Conservation (phyloP, 2,329 filamentous ascomycete genomes). For the Xylaria sp. region DNA sequence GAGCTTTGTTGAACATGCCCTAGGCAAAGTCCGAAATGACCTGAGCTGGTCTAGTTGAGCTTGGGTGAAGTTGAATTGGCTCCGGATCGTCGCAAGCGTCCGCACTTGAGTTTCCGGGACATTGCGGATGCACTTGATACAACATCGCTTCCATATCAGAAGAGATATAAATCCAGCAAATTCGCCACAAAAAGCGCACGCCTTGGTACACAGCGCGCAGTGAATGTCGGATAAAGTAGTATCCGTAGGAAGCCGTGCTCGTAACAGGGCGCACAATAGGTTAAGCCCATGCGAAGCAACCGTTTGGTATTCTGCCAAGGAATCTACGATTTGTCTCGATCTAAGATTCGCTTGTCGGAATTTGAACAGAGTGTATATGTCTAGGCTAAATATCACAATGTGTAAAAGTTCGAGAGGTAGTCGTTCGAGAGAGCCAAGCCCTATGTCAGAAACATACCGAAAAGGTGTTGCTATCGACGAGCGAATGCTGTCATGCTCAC, state of each 20-base stretch:
- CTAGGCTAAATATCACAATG: conserved; percentile 37
- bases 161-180: conserved; percentile 15
- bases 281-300: conserved; percentile 34
- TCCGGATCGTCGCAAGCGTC: background rate
- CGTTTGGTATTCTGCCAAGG: conserved; percentile 35
- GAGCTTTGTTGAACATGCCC: conserved; percentile 35
- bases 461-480: conserved; percentile 40
- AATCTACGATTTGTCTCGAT: conserved; percentile 34
- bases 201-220: conserved; percentile 35
- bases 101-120: conserved; percentile 4
- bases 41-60: conserved; percentile 21
- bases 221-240: conserved; percentile 37
- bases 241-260: conserved; percentile 33
- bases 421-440: conserved; percentile 37
- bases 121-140: background rate
- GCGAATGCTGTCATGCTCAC: conserved; percentile 36
- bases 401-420: conserved; percentile 43
- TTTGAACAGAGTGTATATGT: conserved; percentile 43
- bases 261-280: conserved; percentile 41
- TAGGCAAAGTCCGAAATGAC: conserved; percentile 40
- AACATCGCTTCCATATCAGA: conserved; percentile 9
- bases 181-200: conserved; percentile 4
- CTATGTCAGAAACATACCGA: conserved; percentile 25
- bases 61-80: conserved; percentile 4
- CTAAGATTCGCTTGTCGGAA: conserved; percentile 40